Evolutionary conservation across 1,284 basidiomycete species (phyloP).

Genomic region (Fomitopsis schrenkii): DNA sequence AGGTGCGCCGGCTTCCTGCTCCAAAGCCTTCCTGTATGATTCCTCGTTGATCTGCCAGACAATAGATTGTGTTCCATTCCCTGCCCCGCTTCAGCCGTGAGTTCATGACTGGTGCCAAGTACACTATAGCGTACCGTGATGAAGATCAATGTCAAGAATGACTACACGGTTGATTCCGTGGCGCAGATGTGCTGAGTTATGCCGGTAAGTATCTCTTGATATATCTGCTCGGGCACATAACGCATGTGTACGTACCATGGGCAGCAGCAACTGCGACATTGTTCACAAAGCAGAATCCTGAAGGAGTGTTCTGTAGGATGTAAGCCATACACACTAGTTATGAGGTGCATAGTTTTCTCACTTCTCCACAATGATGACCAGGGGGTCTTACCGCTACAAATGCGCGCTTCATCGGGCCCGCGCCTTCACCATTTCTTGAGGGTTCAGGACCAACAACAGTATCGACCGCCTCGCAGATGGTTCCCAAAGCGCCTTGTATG

Average conservation of each 20-base stretch:
- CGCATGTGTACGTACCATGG: slow-evolving; percentile 55
- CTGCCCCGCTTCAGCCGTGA: slow-evolving; percentile 32
- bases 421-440: slow-evolving; percentile 1
- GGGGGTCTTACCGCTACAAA: slow-evolving; percentile 88
- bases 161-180: slow-evolving; percentile 79
- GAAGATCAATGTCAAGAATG: slow-evolving; percentile 92
- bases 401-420: slow-evolving; percentile 36
- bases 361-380: slow-evolving; percentile 88
- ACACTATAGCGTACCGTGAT: slow-evolving; percentile 58
- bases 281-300: slow-evolving; percentile 93
- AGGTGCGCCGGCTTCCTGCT: slow-evolving; percentile 36
- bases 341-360: background rate
- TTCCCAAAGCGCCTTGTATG: slow-evolving; percentile 73
- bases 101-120: slow-evolving; percentile 2
- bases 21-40: slow-evolving; percentile 64
- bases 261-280: slow-evolving; percentile 90
- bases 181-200: slow-evolving; percentile 64
- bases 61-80: slow-evolving; percentile 92
- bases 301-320: slow-evolving; percentile 55
- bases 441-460: slow-evolving; percentile 34
- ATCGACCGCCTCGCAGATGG: slow-evolving; percentile 85
- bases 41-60: slow-evolving; percentile 92
- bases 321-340: background rate
- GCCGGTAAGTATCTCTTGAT: background rate
- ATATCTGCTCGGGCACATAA: background rate